phyloP scores from a whole-genome alignment of 2,329 filamentous ascomycete genomes.

The Exophiala viscosa region DNA sequence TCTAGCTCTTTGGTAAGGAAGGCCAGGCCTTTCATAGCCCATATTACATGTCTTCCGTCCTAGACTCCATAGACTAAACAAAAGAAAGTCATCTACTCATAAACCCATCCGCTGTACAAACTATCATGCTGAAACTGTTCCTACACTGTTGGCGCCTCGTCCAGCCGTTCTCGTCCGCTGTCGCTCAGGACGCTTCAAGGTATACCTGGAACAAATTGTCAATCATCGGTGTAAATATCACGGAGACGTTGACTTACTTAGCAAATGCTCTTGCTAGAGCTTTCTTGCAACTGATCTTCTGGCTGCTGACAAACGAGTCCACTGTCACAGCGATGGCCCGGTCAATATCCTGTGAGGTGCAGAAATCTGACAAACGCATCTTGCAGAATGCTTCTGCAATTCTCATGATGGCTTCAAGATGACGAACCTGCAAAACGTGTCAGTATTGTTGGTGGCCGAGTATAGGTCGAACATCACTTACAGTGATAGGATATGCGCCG shows the following conservation, averaged over 20 bases:
- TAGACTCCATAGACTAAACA: conserved; percentile 6
- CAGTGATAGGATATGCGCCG: conserved; percentile 95
- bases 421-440: conserved; percentile 66
- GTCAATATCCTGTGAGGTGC: conserved; percentile 84
- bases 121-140: conserved; percentile 10
- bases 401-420: conserved; percentile 95
- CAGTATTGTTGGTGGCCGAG: conserved; percentile 14
- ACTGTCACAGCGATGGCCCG: conserved; percentile 95
- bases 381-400: conserved; percentile 93
- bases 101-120: not conserved
- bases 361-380: conserved; percentile 97
- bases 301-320: conserved; percentile 90
- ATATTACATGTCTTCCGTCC: no score
- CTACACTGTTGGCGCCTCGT: conserved; percentile 8
- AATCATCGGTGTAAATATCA: not conserved
- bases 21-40: no score
- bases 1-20: no score
- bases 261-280: conserved; percentile 89
- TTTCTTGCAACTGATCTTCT: conserved; percentile 98
- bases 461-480: conserved; percentile 49
- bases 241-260: conserved; percentile 68
- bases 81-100: not conserved
- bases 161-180: conserved; percentile 9
- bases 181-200: conserved; percentile 25
- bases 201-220: conserved; percentile 20